A percentile compares a stretch with the other conserved stretches of the same genome.
phyloP scores from a whole-genome alignment of 768 basidiomycete species.

The Pleurotus ostreatus region DNA sequence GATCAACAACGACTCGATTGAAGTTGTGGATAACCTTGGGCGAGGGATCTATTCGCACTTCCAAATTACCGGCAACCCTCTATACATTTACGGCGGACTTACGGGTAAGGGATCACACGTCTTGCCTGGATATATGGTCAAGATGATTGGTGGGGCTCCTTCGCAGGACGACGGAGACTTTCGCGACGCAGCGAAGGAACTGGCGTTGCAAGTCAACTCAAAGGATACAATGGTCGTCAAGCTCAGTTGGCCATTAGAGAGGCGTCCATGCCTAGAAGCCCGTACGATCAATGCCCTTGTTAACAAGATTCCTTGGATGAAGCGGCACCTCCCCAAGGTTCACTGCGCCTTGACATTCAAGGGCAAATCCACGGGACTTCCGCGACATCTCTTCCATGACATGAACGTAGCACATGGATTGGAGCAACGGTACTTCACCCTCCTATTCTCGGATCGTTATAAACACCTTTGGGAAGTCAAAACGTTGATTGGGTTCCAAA shows the following conservation, averaged over 20 bases:
- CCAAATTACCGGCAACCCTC: not conserved
- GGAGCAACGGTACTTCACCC: slow-evolving; percentile 13
- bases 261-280: slow-evolving; percentile 10
- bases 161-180: too few species aligned
- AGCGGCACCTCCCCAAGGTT: slow-evolving; percentile 13
- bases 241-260: slow-evolving; percentile 13
- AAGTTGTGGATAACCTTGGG: too few species aligned
- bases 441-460: slow-evolving; percentile 16
- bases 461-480: slow-evolving; percentile 17
- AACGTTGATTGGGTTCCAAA: slow-evolving; percentile 20
- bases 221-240: slow-evolving; percentile 11
- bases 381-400: not conserved
- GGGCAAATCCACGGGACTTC: slow-evolving; percentile 10
- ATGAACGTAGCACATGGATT: not conserved
- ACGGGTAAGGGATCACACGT: slow-evolving; percentile 17
- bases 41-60: too few species aligned
- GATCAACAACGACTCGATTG: too few species aligned
- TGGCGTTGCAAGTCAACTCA: too few species aligned
- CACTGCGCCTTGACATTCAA: not conserved
- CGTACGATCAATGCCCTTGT: slow-evolving; percentile 6
- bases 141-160: not conserved
- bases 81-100: slow-evolving; percentile 10
- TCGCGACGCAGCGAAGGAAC: too few species aligned
- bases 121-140: slow-evolving; percentile 4
- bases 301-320: slow-evolving; percentile 9